Evolutionary conservation across 306 rosid genomes (phyloP), one percentile per base, ranked within the genome.

Genomic region (Acmispon strigosus): DNA sequence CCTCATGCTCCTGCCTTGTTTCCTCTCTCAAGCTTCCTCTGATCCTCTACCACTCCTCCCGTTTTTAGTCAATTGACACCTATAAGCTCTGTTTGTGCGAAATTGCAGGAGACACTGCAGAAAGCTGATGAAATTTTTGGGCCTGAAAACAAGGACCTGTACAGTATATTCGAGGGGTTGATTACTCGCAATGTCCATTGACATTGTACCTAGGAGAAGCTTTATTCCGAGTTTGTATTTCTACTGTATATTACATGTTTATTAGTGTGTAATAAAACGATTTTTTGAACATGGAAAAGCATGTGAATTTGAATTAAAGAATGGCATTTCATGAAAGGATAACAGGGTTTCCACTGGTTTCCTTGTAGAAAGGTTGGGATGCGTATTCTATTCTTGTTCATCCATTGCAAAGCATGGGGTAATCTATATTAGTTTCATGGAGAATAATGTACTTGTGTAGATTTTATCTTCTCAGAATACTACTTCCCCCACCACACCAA

Each of bases 61-160:
- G 2, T 48, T 36, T 34, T 42, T 52, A 14, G 17, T 64, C 62
- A 41, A 45, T 47, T 39, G 50, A 65, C 10, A 16, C 59, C 48
- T 41, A 22, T 22, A 22, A 6, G 57, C 1, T 53, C 5, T 37
- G 13, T 51, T 20, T 32, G 32, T 10, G 7, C 27, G 53, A 76
- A 68, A 69, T 82, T 77, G 70, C 88, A 95, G 97, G 97, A 82
- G 78, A 91, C 97, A 1, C 87, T 95, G 15, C 87, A 78, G 41
- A 95, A 87, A 81, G 97, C 91, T 1, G 96, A 82, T 72, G 97
- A 91, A 83, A 95, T 95, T 48, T 91, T 95, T 69, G 96, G 97
- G 58, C 84, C 92, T 39, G 92, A 94, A 42, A 94, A 94, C 85
- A 91, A 86, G 78, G 99, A 94, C 77, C 80, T 94, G 0, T 91